Evolutionary conservation across 805 yeast genomes (phyloP).

Genomic region (Nakazawaea molendinolei): DNA sequence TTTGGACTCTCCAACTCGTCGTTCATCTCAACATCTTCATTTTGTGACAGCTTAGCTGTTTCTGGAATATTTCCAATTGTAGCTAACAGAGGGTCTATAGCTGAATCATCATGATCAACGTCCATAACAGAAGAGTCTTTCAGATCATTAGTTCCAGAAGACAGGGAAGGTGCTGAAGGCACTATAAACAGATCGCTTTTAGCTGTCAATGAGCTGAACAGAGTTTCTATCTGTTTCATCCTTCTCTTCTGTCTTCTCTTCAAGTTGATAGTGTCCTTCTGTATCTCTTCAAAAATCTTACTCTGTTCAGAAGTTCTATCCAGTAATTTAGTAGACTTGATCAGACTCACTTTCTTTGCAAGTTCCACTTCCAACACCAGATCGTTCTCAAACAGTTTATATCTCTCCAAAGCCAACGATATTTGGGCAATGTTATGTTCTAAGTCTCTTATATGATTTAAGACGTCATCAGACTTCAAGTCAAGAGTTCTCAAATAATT

Average conservation of each 20-base stretch:
- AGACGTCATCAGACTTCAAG: too few relatives aligned
- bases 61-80: too few relatives aligned
- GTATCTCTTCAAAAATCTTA: background rate
- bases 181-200: slow-evolving; percentile 14
- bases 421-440: background rate
- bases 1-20: too few relatives aligned
- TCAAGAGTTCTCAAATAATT: too few relatives aligned
- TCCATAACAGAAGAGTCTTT: too few relatives aligned
- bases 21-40: too few relatives aligned
- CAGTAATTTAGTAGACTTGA: background rate
- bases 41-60: too few relatives aligned
- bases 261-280: background rate
- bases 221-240: slow-evolving; percentile 13
- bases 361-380: background rate
- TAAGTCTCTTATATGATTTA: background rate
- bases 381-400: background rate
- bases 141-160: too few relatives aligned
- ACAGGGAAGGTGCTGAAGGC: too few relatives aligned
- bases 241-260: slow-evolving; percentile 4
- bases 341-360: background rate
- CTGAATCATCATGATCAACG: too few relatives aligned
- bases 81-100: too few relatives aligned
- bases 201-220: slow-evolving; percentile 15
- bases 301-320: background rate
- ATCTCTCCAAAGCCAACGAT: background rate